These are phyloP conservation scores for Pseudogymnoascus sp. DNA, from an alignment of 2,329 filamentous ascomycete species.

Conservation along the genomic window DNA sequence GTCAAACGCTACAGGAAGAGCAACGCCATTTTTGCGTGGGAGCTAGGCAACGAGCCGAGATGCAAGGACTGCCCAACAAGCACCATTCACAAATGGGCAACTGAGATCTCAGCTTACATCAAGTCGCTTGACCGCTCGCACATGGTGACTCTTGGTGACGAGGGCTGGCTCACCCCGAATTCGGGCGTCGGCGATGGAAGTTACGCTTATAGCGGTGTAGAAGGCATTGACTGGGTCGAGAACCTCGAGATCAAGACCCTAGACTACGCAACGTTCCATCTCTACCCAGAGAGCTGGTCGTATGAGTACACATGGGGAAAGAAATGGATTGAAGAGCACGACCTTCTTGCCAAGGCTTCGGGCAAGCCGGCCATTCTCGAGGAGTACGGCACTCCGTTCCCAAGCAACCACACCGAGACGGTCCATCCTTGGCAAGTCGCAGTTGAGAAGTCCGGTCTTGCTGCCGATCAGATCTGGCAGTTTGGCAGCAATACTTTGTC, in stretches of 20 bases:
- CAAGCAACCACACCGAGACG: conserved; percentile 20
- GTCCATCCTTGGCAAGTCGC: conserved; percentile 23
- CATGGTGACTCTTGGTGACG: conserved; percentile 55
- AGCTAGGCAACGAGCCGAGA: conserved; percentile 57
- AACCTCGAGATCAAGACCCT: conserved; percentile 41
- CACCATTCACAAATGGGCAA: conserved; percentile 52
- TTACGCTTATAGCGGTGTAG: conserved; percentile 37
- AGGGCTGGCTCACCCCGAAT: conserved; percentile 43
- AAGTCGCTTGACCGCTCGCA: conserved; percentile 53
- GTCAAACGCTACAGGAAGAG: conserved; percentile 51
- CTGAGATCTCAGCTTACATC: conserved; percentile 48
- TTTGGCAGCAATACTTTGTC: conserved; percentile 20
- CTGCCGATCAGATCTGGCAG: conserved; percentile 25
- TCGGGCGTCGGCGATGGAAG: conserved; percentile 32
- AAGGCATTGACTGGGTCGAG: conserved; percentile 40
- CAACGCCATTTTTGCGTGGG: conserved; percentile 56
- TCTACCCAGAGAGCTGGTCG: conserved; percentile 40
- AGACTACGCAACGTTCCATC: conserved; percentile 44
- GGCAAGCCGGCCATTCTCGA: conserved; percentile 34
- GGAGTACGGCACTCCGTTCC: conserved; percentile 30
- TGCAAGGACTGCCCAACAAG: conserved; percentile 50
- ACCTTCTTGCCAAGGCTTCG: conserved; percentile 29
- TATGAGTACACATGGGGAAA: conserved; percentile 34
- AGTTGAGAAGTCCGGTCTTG: conserved; percentile 20
- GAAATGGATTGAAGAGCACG: conserved; percentile 40